phyloP scores from a whole-genome alignment of 305 asterid genomes.

The Fraxinus albicans region DNA sequence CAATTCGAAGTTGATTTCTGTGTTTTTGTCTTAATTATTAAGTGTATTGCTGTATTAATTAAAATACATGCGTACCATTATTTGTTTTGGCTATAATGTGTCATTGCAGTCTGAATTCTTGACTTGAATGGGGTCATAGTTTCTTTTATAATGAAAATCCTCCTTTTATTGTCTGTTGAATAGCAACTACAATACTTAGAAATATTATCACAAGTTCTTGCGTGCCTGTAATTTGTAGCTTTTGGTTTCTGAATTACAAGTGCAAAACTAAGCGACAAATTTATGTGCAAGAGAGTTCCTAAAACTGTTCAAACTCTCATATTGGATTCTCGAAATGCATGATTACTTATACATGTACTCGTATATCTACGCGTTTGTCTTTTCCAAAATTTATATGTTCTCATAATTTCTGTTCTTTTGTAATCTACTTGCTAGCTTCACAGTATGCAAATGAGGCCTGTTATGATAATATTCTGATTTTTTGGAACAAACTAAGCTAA shows the following conservation, averaged over 20 bases:
- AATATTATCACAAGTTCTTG: background rate
- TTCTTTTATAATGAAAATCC: background rate
- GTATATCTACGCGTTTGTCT: background rate
- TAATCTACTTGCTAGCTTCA: background rate
- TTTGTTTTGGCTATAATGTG: background rate
- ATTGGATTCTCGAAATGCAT: background rate
- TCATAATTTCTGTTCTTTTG: background rate
- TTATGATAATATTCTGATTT: constrained; percentile 12
- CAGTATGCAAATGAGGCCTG: constrained; percentile 12
- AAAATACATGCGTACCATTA: background rate
- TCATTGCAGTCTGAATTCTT: background rate
- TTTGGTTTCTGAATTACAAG: background rate
- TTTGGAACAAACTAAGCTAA: constrained; percentile 21
- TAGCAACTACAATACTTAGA: background rate
- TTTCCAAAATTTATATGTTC: background rate
- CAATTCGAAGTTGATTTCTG: background rate
- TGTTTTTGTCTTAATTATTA: background rate
- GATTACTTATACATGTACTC: background rate
- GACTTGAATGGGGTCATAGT: background rate
- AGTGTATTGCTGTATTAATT: constrained; percentile 2
- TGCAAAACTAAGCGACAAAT: background rate
- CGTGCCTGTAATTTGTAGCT: constrained; percentile 3
- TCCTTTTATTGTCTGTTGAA: background rate
- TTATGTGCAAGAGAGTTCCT: background rate
- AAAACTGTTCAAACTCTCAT: background rate